phyloP scores from a whole-genome alignment of 192 early-diverging fungal species.

The Coemansia guatemalensis region DNA sequence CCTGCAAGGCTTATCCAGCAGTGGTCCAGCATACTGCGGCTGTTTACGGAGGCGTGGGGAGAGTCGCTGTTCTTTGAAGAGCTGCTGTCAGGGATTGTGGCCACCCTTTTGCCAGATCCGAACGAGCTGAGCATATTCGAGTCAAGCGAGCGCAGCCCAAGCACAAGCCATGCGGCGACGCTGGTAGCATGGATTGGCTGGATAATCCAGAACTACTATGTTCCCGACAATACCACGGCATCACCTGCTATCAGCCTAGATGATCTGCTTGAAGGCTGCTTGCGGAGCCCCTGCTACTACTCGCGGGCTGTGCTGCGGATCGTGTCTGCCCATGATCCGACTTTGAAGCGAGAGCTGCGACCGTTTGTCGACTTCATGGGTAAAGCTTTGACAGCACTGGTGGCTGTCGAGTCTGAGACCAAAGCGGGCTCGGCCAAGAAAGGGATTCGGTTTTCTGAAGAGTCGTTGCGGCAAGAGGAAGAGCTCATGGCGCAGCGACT shows the following conservation, averaged over 20 bases:
- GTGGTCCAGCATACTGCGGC: slow-evolving; percentile 47
- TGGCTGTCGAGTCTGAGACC: slow-evolving; percentile 19
- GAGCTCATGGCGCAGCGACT: slow-evolving; percentile 30
- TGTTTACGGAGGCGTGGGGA: slow-evolving; percentile 49
- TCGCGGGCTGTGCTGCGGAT: slow-evolving; percentile 42
- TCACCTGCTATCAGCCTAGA: slow-evolving; percentile 40
- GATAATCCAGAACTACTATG: slow-evolving; percentile 44
- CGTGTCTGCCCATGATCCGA: slow-evolving; percentile 26
- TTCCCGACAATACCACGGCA: slow-evolving; percentile 1
- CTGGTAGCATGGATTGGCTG: slow-evolving; percentile 61
- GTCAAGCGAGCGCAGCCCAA: slow-evolving; percentile 14
- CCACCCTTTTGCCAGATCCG: slow-evolving; percentile 23
- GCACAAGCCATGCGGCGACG: slow-evolving; percentile 55
- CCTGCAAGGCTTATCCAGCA: slow-evolving; percentile 35
- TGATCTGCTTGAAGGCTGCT: slow-evolving; percentile 59
- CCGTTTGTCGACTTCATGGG: slow-evolving; percentile 54
- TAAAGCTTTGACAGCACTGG: slow-evolving; percentile 47
- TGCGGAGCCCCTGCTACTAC: slow-evolving; percentile 61
- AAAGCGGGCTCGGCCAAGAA: slow-evolving; percentile 3
- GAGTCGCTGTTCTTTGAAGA: slow-evolving; percentile 40
- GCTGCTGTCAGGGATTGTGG: slow-evolving; percentile 28
- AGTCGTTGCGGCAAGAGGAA: slow-evolving; percentile 33
- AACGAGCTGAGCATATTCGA: slow-evolving; percentile 33
- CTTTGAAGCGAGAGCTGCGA: slow-evolving; percentile 34
- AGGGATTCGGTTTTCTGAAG: slow-evolving; percentile 6